Percentiles rank a stretch among this genome's conserved stretches.
Conservation (phyloP, 495 filamentous ascomycete species). For the Penicillium herquei region DNA sequence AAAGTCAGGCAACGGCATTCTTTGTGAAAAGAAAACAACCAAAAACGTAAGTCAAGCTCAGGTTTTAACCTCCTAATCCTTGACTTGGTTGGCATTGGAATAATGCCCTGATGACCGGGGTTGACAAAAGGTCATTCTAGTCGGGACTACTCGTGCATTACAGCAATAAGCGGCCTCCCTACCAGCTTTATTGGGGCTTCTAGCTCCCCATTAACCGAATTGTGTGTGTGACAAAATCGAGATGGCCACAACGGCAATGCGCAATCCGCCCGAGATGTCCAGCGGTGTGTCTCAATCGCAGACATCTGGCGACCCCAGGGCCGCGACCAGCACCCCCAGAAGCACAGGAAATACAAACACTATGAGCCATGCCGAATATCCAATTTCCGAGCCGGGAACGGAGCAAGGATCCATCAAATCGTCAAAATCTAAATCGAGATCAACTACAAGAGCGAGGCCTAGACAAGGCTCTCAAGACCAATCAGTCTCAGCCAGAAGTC, state of each 20-base stretch:
- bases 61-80: background rate
- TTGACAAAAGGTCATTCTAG: conserved; percentile 7
- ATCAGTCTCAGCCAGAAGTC: conserved; percentile 23
- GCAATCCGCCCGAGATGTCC: conserved; percentile 22
- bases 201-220: background rate
- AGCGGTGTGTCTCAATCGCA: conserved; percentile 13
- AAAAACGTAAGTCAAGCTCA: conserved; percentile 6
- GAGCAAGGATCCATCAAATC: background rate
- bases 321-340: background rate
- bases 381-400: conserved; percentile 1
- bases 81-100: background rate
- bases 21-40: background rate
- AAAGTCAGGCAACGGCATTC: conserved; percentile 13
- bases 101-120: conserved; percentile 4
- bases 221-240: background rate
- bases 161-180: background rate
- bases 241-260: conserved; percentile 22
- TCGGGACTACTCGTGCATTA: conserved; percentile 4
- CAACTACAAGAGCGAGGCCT: background rate
- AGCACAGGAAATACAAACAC: background rate
- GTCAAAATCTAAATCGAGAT: conserved; percentile 2
- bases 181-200: background rate
- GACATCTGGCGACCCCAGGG: conserved; percentile 8
- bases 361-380: conserved; percentile 7
- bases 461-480: conserved; percentile 6